phyloP scores from a whole-genome alignment of 345 rosid species.

The Firmiana major region DNA sequence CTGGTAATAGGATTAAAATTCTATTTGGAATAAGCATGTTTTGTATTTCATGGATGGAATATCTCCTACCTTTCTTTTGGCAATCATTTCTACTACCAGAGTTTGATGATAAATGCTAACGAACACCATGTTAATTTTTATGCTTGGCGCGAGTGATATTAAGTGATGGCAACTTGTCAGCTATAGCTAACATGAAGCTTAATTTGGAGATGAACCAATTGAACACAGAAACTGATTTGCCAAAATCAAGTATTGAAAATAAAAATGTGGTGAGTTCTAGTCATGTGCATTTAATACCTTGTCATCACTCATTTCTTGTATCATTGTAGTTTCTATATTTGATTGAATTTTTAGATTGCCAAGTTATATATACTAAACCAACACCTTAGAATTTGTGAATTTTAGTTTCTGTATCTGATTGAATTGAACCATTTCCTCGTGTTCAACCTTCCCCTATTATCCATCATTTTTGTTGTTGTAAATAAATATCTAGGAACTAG shows the following conservation, averaged over 20 bases:
- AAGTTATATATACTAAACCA: too few relatives aligned
- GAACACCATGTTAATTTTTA: not conserved
- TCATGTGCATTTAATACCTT: constrained; percentile 2
- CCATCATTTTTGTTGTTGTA: not conserved
- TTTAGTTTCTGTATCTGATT: too few relatives aligned
- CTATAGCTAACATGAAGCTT: constrained; percentile 71
- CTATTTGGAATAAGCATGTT: too few relatives aligned
- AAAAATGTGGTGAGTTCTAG: constrained; percentile 40
- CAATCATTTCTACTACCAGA: not conserved
- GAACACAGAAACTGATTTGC: constrained; percentile 22
- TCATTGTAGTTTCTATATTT: too few relatives aligned
- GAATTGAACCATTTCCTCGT: too few relatives aligned
- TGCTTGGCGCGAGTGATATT: constrained; percentile 55
- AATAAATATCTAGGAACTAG: not conserved
- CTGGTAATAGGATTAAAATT: not conserved
- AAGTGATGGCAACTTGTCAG: constrained; percentile 67
- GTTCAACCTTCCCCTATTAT: too few relatives aligned
- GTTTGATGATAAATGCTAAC: not conserved
- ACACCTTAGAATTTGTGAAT: too few relatives aligned
- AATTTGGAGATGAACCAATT: constrained; percentile 54
- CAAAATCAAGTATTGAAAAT: constrained; percentile 23
- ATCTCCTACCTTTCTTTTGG: not conserved
- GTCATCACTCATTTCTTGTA: constrained; percentile 1
- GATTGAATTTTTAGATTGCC: too few relatives aligned
- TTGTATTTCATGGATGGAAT: not conserved